Percentiles rank a stretch among this genome's conserved stretches.
These are phyloP conservation scores for Fusarium heterosporum DNA, from an alignment of 2,329 filamentous ascomycete genomes.

Conservation along the genomic window DNA sequence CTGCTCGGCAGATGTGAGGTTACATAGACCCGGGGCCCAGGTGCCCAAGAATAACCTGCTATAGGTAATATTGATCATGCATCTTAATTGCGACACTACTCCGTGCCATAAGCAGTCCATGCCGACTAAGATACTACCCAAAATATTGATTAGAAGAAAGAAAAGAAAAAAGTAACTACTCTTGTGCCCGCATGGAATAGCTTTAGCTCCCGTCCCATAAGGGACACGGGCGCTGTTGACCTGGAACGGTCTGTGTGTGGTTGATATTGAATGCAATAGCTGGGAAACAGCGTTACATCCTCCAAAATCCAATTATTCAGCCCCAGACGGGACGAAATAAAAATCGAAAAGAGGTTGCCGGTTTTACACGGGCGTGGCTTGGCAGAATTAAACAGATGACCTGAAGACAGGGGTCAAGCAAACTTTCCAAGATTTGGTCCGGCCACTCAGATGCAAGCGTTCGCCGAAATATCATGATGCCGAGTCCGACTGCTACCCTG, in stretches of 20 bases:
- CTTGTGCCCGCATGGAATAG: neutral
- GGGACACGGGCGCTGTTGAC: conserved; percentile 6
- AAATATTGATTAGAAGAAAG: too few relatives aligned
- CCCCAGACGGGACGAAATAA: neutral
- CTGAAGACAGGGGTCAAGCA: conserved; percentile 13
- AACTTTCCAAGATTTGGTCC: conserved; percentile 19
- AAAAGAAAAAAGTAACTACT: neutral
- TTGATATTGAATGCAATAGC: conserved; percentile 8
- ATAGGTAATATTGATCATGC: neutral
- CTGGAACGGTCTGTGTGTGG: neutral
- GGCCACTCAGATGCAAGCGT: conserved; percentile 31
- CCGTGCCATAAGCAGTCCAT: neutral
- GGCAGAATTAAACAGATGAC: conserved; percentile 17
- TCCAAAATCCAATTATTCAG: conserved; percentile 13
- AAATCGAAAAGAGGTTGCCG: conserved; percentile 11
- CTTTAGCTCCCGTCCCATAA: conserved; percentile 17
- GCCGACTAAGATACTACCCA: neutral
- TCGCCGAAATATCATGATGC: conserved; percentile 19
- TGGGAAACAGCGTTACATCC: conserved; percentile 27
- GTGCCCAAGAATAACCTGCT: conserved; percentile 14
- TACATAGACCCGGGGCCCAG: conserved; percentile 12
- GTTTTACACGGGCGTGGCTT: conserved; percentile 18
- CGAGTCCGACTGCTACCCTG: conserved; percentile 30
- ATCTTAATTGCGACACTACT: conserved; percentile 9
- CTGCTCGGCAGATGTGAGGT: conserved; percentile 12